phyloP scores from a whole-genome alignment of 1,284 basidiomycete genomes.

The Coniferiporia sulphurascens region DNA sequence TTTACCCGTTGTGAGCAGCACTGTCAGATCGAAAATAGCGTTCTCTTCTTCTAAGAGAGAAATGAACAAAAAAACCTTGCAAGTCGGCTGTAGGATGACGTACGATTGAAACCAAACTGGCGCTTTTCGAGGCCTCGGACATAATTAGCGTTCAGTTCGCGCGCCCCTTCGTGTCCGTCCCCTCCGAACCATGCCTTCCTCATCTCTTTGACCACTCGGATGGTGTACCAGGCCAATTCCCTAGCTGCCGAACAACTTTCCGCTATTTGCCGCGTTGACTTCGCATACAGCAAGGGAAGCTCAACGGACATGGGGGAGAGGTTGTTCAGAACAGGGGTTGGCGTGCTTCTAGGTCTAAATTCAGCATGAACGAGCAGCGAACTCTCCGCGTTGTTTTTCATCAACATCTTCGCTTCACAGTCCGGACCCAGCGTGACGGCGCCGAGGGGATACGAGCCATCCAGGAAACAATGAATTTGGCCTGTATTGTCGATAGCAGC shows the following conservation, averaged over 20 bases:
- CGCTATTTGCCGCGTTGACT: constrained; percentile 61
- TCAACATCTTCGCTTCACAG: constrained; percentile 39
- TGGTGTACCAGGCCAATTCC: constrained; percentile 64
- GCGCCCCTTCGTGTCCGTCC: constrained; percentile 57
- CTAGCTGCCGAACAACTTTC: constrained; percentile 63
- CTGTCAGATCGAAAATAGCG: constrained; percentile 67
- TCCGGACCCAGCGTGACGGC: constrained; percentile 39
- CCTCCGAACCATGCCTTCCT: constrained; percentile 65
- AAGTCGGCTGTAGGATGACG: constrained; percentile 27
- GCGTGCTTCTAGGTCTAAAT: constrained; percentile 3
- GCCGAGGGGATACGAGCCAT: constrained; percentile 79
- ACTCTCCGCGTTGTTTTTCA: constrained; percentile 39
- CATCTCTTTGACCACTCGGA: constrained; percentile 68
- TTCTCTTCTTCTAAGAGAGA: constrained; percentile 39
- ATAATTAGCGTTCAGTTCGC: constrained; percentile 71
- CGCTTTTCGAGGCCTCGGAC: constrained; percentile 54
- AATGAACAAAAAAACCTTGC: constrained; percentile 17
- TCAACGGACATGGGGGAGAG: constrained; percentile 46
- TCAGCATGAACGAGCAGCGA: constrained; percentile 13
- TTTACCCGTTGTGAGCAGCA: constrained; percentile 63
- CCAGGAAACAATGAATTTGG: constrained; percentile 59
- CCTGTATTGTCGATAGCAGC: constrained; percentile 55
- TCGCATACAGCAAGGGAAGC: constrained; percentile 52
- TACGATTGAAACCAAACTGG: constrained; percentile 63
- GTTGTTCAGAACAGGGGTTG: constrained; percentile 26